A percentile compares a stretch with the other conserved stretches of the same genome.
Conservation (phyloP, 495 filamentous ascomycete species). For the Tetracladium setigerum region DNA sequence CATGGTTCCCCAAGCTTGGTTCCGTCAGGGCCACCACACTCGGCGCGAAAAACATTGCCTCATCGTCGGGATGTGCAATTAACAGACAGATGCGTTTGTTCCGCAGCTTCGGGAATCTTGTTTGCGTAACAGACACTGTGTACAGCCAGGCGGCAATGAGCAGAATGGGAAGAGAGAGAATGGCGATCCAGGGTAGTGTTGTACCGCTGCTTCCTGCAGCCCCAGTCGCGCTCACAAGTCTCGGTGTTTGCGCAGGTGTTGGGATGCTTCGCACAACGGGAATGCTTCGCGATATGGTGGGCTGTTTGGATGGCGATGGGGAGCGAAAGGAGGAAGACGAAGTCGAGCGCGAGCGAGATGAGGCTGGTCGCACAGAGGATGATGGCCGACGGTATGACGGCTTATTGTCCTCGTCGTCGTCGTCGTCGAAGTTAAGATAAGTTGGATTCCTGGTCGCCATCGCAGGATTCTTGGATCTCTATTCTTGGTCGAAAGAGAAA, state of each 20-base stretch:
- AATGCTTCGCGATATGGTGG: background rate
- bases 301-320: background rate
- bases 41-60: constrained; percentile 98
- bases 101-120: constrained; percentile 58
- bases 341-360: background rate
- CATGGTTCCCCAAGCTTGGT: constrained; percentile 68
- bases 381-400: no score
- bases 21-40: constrained; percentile 73
- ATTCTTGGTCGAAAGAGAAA: no score
- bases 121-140: constrained; percentile 43
- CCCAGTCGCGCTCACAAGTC: no score
- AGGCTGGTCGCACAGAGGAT: no score
- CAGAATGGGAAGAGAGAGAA: constrained; percentile 52
- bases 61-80: constrained; percentile 96
- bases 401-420: no score
- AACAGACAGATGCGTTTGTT: constrained; percentile 81
- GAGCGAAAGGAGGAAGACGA: background rate
- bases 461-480: no score
- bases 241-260: no score
- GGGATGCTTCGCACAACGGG: no score
- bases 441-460: no score
- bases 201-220: no score
- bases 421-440: no score
- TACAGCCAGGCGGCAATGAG: constrained; percentile 47
- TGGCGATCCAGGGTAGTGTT: constrained; percentile 15